Conservation (phyloP, 2,329 filamentous ascomycete species). For the Neofusicoccum parvum region DNA sequence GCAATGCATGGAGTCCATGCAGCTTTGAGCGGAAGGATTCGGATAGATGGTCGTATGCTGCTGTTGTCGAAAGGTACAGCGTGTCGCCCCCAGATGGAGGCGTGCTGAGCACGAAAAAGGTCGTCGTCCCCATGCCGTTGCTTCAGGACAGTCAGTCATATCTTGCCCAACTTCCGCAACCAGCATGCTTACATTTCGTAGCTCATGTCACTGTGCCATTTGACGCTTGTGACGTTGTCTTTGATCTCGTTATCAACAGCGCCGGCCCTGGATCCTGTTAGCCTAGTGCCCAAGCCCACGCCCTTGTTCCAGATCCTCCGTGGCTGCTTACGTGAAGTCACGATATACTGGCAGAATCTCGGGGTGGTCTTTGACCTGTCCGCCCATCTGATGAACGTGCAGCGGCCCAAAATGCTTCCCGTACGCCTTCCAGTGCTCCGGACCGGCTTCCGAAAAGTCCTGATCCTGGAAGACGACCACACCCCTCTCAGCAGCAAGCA, state of each 20-base stretch:
- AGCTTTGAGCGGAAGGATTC: conserved; percentile 20
- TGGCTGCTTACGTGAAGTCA: background rate
- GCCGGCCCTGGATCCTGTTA: background rate
- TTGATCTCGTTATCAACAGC: conserved; percentile 18
- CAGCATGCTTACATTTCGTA: conserved; percentile 1
- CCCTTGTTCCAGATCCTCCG: background rate
- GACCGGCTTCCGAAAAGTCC: conserved; percentile 50
- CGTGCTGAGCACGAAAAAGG: conserved; percentile 14
- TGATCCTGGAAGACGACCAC: conserved; percentile 56
- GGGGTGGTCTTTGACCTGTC: conserved; percentile 15
- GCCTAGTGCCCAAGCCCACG: background rate
- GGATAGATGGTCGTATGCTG: conserved; percentile 19
- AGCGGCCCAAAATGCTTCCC: conserved; percentile 46
- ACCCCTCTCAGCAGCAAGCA: conserved; percentile 44
- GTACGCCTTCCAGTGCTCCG: conserved; percentile 46
- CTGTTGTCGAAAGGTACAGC: conserved; percentile 7
- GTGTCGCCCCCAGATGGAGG: conserved; percentile 4
- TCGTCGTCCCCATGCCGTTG: conserved; percentile 16
- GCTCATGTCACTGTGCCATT: conserved; percentile 20
- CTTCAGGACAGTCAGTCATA: conserved; percentile 1
- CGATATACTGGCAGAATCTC: conserved; percentile 10
- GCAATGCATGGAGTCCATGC: conserved; percentile 23
- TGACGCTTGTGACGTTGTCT: conserved; percentile 13
- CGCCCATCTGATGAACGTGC: conserved; percentile 14
- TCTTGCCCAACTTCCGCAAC: background rate